Percentiles rank a stretch among this genome's conserved stretches.
Conservation (phyloP, 164 flowering plant species). For the Tetracentron sinense region DNA sequence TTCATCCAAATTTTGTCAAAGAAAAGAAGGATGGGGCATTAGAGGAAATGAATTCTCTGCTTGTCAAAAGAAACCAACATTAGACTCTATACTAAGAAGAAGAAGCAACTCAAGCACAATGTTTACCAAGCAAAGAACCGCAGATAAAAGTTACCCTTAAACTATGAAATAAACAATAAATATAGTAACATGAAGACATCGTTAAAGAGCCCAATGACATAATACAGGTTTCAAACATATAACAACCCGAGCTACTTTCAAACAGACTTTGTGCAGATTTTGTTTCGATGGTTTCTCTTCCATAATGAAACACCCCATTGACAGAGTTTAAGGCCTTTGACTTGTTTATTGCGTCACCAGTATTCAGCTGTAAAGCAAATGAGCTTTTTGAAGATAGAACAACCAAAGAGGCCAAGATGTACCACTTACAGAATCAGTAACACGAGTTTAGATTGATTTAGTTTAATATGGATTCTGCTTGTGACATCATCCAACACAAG, state of each 20-base stretch:
- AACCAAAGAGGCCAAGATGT: neutral
- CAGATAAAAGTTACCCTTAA: neutral
- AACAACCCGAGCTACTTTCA: neutral
- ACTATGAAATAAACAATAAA: too few relatives aligned
- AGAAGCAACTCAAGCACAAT: neutral
- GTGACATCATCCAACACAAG: too few relatives aligned
- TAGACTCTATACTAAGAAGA: neutral
- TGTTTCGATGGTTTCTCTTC: too few relatives aligned
- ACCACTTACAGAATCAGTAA: neutral
- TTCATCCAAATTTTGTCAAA: neutral
- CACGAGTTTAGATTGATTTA: neutral
- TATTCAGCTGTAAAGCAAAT: conserved; percentile 3
- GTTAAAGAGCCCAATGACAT: neutral
- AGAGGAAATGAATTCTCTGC: too few relatives aligned
- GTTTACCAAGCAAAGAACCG: neutral
- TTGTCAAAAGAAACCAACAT: neutral
- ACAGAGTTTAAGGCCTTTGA: neutral
- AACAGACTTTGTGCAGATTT: neutral
- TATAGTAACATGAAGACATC: neutral
- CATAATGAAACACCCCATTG: neutral
- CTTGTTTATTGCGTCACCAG: neutral
- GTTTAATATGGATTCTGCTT: neutral
- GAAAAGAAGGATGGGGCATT: too few relatives aligned
- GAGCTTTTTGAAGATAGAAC: neutral
- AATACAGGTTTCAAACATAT: neutral